phyloP scores from a whole-genome alignment of 2,329 filamentous ascomycete genomes.

The Colletotrichum echinochloae region DNA sequence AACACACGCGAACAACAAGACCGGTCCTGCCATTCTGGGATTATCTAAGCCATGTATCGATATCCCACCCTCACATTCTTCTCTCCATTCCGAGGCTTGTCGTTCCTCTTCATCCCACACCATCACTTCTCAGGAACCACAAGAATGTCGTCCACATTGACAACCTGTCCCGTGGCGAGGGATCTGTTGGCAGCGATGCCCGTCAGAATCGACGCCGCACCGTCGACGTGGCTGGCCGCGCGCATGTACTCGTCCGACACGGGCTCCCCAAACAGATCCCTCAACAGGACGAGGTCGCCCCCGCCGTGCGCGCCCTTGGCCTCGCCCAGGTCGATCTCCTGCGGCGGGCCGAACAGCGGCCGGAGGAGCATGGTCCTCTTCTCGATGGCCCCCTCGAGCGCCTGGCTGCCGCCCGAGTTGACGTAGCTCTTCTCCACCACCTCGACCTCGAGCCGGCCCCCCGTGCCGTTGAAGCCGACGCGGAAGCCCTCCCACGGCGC shows the following conservation, averaged over 20 bases:
- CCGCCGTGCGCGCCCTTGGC: constrained; percentile 70
- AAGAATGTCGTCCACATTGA: constrained; percentile 66
- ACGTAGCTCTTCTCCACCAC: constrained; percentile 73
- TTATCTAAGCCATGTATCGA: not conserved
- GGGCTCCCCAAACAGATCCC: constrained; percentile 67
- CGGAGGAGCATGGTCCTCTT: constrained; percentile 61
- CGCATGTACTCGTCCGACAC: constrained; percentile 64
- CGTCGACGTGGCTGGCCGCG: constrained; percentile 69
- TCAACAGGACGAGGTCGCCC: constrained; percentile 67
- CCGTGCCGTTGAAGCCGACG: constrained; percentile 68
- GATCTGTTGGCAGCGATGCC: constrained; percentile 70
- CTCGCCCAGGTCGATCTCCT: constrained; percentile 64
- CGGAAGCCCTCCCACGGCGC: constrained; percentile 73
- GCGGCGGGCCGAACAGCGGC: constrained; percentile 67
- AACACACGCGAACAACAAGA: not conserved
- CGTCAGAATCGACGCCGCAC: constrained; percentile 68
- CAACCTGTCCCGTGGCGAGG: constrained; percentile 66
- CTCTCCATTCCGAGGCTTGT: not conserved
- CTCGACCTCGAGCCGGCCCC: constrained; percentile 69
- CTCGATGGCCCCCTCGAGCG: constrained; percentile 65
- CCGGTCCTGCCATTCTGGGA: not conserved
- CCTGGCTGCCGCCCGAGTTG: constrained; percentile 70
- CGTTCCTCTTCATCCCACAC: not conserved
- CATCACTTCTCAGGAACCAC: constrained; percentile 45
- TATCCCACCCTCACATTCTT: not conserved